Evolutionary conservation across 768 basidiomycete genomes (phyloP), one percentile per base, ranked within the genome.

Genomic region (Atractiella rhizophila): DNA sequence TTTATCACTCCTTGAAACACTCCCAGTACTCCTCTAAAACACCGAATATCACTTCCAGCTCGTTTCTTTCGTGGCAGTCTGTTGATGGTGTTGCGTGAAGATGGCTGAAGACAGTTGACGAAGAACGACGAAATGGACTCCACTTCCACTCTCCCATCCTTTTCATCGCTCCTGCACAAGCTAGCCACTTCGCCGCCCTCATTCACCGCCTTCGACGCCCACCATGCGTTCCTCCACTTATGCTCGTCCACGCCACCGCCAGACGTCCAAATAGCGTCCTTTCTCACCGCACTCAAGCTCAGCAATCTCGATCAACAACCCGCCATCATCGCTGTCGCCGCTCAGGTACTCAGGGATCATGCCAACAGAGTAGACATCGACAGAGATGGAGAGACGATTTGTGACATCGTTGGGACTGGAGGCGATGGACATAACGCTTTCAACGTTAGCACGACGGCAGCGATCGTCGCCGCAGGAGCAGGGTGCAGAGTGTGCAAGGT

Each of bases 401-500:
- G 63, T 5, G 80, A 86, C 56, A 80, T 88, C 43, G 83, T 88
- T 18, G 83, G 83, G 2, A 85, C 82, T 0, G 83, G 88, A 10
- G 88, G 91, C 6, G 91, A 94, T 59, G 85, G 85, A 0, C 72
- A 85, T 59, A 79, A 94, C 54, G 74, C 86, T 0, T 94, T 85
- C 68, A 94, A 96, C 56, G 86, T 94, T 39, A 86, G 82, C 56
- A 94, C 88, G 1, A 75, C 81, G 2, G 86, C 88, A 2, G 86
- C 70, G 1, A 68, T 98, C 46, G 79, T 94, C 16, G 88, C 86
- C 23, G 83, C 85, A 19, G 88, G 86, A 12, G 79, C 85, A 6
- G 88, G 88, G 5, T 80, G 80, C 0, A 67, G 83, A 26, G 83
- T 98, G 2, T 70, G 82, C 57, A 94, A 98, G 66, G 85, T 80